phyloP scores from a whole-genome alignment of 306 rosid genomes.

The Begonia loranthoides region DNA sequence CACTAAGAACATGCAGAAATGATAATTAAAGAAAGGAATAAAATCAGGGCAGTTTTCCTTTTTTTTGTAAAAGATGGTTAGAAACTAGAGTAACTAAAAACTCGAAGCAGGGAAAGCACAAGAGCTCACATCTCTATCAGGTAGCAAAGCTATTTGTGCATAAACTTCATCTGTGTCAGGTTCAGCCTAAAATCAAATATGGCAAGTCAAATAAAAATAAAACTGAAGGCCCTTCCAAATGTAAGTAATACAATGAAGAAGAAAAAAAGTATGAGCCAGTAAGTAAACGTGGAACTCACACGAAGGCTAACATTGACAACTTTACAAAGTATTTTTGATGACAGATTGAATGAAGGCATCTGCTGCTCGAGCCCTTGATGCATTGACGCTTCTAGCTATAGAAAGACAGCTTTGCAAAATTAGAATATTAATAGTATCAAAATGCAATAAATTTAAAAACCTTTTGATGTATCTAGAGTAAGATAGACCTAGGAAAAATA shows the following conservation, averaged over 20 bases:
- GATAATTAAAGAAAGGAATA: neutral
- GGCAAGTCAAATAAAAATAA: slow-evolving; percentile 7
- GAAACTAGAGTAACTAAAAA: neutral
- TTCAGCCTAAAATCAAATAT: slow-evolving; percentile 59
- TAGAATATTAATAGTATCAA: neutral
- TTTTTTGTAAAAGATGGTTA: slow-evolving; percentile 1
- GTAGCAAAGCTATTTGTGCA: slow-evolving; percentile 82
- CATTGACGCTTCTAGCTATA: slow-evolving; percentile 94
- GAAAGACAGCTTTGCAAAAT: slow-evolving; percentile 2
- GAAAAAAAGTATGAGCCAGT: no score
- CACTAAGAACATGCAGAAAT: slow-evolving; percentile 1
- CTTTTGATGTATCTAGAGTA: no score
- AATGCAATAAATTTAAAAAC: neutral
- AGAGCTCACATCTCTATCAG: slow-evolving; percentile 63
- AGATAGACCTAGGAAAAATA: neutral
- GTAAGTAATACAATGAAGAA: no score
- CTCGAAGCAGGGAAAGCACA: slow-evolving; percentile 4
- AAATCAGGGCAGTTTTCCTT: slow-evolving; percentile 1
- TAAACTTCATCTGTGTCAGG: slow-evolving; percentile 92
- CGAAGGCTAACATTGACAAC: slow-evolving; percentile 79
- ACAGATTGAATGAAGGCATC: slow-evolving; percentile 90
- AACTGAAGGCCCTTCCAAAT: neutral
- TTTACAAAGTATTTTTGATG: slow-evolving; percentile 80
- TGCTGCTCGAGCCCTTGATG: slow-evolving; percentile 90
- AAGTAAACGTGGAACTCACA: slow-evolving; percentile 27